Conservation (phyloP, 495 filamentous ascomycete species). For the Penicillium desertorum region DNA sequence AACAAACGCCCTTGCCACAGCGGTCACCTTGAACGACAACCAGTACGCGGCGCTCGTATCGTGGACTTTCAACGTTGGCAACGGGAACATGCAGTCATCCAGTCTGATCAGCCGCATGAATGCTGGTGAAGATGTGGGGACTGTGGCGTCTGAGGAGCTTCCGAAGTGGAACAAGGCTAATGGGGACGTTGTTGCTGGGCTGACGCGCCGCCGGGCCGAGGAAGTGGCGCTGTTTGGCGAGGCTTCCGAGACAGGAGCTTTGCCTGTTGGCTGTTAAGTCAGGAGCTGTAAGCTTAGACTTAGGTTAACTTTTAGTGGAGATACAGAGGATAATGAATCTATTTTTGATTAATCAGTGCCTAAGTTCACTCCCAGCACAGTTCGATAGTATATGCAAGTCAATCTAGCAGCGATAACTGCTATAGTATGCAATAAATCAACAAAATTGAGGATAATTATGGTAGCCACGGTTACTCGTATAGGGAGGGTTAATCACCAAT, state of each 20-base stretch:
- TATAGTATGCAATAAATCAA: too few species aligned
- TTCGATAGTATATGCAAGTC: too few species aligned
- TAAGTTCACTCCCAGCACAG: too few species aligned
- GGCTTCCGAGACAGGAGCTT: constrained; percentile 21
- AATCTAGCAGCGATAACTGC: too few species aligned
- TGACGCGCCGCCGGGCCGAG: constrained; percentile 39
- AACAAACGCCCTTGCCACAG: constrained; percentile 17
- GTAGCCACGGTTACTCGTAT: too few species aligned
- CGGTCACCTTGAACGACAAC: constrained; percentile 30
- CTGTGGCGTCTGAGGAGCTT: constrained; percentile 44
- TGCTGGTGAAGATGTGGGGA: constrained; percentile 39
- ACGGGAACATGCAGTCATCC: constrained; percentile 28
- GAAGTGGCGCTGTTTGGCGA: constrained; percentile 45
- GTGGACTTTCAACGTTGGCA: constrained; percentile 26
- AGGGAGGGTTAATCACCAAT: too few species aligned
- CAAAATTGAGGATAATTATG: too few species aligned
- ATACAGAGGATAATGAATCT: not conserved
- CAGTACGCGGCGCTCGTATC: constrained; percentile 28
- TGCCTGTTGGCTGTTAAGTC: constrained; percentile 27
- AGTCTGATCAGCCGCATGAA: constrained; percentile 47
- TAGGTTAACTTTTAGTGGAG: not conserved
- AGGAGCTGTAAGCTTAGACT: not conserved
- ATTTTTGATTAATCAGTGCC: not conserved
- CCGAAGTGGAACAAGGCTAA: constrained; percentile 49
- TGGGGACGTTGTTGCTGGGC: constrained; percentile 38